A percentile compares a stretch with the other conserved stretches of the same genome.
phyloP scores from a whole-genome alignment of 192 early-diverging fungal species.

The Entomortierella parvispora region DNA sequence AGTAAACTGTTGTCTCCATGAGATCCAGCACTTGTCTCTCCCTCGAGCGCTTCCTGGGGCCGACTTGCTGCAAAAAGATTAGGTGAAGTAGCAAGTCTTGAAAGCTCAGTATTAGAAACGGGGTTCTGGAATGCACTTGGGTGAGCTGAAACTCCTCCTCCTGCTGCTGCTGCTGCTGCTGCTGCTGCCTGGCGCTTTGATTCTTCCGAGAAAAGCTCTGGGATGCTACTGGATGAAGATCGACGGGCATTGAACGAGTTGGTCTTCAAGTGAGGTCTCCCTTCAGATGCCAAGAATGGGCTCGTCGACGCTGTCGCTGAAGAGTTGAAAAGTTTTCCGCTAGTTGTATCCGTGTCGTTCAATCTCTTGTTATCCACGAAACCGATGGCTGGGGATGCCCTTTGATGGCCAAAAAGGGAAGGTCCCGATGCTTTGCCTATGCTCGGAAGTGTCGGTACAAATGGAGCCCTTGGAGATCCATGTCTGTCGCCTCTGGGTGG shows the following conservation, averaged over 20 bases:
- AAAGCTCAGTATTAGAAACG: conserved; percentile 15
- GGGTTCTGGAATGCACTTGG: neutral
- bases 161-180: neutral
- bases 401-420: conserved; percentile 2
- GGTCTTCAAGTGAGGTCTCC: conserved; percentile 3
- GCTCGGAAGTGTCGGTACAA: conserved; percentile 12
- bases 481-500: conserved; percentile 29
- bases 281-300: conserved; percentile 11
- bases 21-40: neutral
- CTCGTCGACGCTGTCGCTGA: neutral
- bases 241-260: conserved; percentile 31
- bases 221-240: conserved; percentile 42
- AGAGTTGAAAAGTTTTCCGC: neutral
- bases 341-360: neutral
- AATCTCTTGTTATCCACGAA: conserved; percentile 3
- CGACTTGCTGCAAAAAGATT: neutral
- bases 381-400: neutral
- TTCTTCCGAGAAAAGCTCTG: conserved; percentile 20
- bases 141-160: neutral
- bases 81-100: conserved; percentile 22
- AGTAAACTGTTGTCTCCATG: neutral
- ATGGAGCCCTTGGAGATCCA: conserved; percentile 35
- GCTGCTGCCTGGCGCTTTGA: conserved; percentile 9
- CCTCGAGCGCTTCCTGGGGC: neutral
- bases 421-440: conserved; percentile 10